Evolutionary conservation across 2,329 filamentous ascomycete species (phyloP).

Genomic region (Ophiocordyceps polyrhachis-furcata): DNA sequence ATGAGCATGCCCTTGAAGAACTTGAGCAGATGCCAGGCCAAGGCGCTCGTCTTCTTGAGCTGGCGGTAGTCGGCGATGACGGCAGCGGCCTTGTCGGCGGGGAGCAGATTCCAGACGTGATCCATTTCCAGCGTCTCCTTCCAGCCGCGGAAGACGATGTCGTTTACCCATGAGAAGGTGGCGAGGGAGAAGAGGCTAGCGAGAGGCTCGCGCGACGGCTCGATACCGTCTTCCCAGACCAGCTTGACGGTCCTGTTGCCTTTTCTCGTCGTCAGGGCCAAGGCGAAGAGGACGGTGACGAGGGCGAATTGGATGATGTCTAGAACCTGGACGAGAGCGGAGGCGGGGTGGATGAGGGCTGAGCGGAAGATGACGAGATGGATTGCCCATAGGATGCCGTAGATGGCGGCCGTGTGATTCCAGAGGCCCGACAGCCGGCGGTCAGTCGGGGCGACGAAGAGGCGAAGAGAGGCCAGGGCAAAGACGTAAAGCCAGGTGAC

Average conservation of each 20-base stretch:
- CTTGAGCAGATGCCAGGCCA: conserved; percentile 64
- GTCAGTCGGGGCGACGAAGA: conserved; percentile 46
- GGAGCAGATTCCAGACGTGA: conserved; percentile 80
- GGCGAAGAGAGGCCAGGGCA: conserved; percentile 50
- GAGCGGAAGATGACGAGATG: conserved; percentile 66
- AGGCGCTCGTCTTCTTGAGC: conserved; percentile 58
- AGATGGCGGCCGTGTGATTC: conserved; percentile 83
- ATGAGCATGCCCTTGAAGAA: conserved; percentile 68
- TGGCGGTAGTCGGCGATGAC: conserved; percentile 73
- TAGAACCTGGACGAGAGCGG: conserved; percentile 41
- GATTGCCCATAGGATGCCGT: conserved; percentile 67
- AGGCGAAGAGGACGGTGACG: conserved; percentile 51
- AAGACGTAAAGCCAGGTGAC: conserved; percentile 68
- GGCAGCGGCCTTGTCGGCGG: conserved; percentile 69
- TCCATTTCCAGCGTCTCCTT: conserved; percentile 63
- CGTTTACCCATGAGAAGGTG: conserved; percentile 81
- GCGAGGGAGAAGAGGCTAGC: conserved; percentile 77
- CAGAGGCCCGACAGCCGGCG: conserved; percentile 58
- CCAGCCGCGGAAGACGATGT: conserved; percentile 78
- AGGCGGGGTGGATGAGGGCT: conserved; percentile 57
- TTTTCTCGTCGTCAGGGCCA: conserved; percentile 68
- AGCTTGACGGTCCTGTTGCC: conserved; percentile 79
- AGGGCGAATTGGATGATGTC: conserved; percentile 58
- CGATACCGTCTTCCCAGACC: conserved; percentile 75
- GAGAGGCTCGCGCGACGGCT: conserved; percentile 70